A percentile compares a stretch with the other conserved stretches of the same genome.
Evolutionary conservation across 352 stramenopile genomes (phyloP).

Genomic region (Globisporangium yorkense): DNA sequence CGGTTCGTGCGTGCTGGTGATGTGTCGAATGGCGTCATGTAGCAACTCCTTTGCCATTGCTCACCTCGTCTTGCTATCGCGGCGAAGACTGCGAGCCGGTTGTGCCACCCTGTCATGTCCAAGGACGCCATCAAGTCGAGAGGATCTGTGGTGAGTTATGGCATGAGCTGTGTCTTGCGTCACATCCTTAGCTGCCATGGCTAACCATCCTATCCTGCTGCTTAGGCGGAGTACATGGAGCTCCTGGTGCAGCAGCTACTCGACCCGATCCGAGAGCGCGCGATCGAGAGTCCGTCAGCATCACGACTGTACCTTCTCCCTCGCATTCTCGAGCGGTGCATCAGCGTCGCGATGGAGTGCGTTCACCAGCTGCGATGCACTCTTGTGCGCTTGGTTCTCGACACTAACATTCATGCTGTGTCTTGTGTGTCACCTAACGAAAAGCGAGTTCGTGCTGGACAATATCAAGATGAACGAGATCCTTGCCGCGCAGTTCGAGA

Average conservation of each 20-base stretch:
- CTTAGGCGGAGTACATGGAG: constrained; percentile 49
- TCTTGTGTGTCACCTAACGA: too few species aligned
- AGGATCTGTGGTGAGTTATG: constrained; percentile 9
- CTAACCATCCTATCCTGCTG: not conserved
- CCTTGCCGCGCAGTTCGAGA: constrained; percentile 37
- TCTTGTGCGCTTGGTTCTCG: not conserved
- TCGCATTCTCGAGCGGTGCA: constrained; percentile 47
- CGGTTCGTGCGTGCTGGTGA: constrained; percentile 11
- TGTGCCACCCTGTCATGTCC: constrained; percentile 5
- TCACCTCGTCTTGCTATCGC: not conserved
- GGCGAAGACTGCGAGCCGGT: constrained; percentile 4
- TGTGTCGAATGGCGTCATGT: not conserved
- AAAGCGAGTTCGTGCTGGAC: constrained; percentile 34
- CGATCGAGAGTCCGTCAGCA: constrained; percentile 30
- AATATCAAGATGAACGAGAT: constrained; percentile 41
- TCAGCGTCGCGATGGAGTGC: constrained; percentile 48
- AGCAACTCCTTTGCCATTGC: not conserved
- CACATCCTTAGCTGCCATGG: not conserved
- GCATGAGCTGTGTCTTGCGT: too few species aligned
- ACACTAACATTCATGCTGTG: too few species aligned
- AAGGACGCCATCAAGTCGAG: constrained; percentile 11
- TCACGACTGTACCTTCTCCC: constrained; percentile 43
- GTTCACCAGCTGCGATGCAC: constrained; percentile 1
- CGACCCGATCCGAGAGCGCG: constrained; percentile 33
- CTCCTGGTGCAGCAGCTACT: constrained; percentile 42